A percentile compares a stretch with the other conserved stretches of the same genome.
Conservation (phyloP, 495 filamentous ascomycete genomes). For the Penicillium simplicissimum region DNA sequence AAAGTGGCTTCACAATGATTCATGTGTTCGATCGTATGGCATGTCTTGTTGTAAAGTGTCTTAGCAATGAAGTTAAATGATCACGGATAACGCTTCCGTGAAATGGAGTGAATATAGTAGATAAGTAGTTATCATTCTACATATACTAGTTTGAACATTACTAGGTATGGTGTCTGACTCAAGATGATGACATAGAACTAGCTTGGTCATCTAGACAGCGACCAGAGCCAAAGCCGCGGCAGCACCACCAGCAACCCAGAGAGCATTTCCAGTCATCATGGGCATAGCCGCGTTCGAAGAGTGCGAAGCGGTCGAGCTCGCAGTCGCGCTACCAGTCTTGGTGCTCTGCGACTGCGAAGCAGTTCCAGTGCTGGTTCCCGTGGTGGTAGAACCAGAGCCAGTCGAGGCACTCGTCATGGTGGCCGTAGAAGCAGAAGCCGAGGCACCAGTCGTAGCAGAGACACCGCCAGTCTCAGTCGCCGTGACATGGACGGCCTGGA, state of each 20-base stretch:
- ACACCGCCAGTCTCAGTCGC: conserved; percentile 12
- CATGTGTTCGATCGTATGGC: too few relatives aligned
- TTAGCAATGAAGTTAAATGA: too few relatives aligned
- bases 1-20: too few relatives aligned
- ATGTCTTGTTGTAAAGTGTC: too few relatives aligned
- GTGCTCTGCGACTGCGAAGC: neutral
- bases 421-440: conserved; percentile 13
- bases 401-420: conserved; percentile 5
- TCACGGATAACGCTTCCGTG: too few relatives aligned
- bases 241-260: conserved; percentile 21
- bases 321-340: conserved; percentile 6
- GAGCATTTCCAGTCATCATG: conserved; percentile 18
- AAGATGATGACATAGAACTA: neutral
- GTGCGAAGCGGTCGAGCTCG: conserved; percentile 4
- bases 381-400: conserved; percentile 3
- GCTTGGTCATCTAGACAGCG: neutral
- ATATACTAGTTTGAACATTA: too few relatives aligned
- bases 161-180: neutral
- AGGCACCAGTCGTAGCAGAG: conserved; percentile 15
- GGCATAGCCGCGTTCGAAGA: conserved; percentile 20
- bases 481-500: conserved; percentile 15
- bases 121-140: too few relatives aligned
- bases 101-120: too few relatives aligned
- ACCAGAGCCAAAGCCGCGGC: conserved; percentile 17
- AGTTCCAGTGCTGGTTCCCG: conserved; percentile 1